Base-by-base conservation (phyloP, 352 stramenopile genomes). In the Phytopythium mirpurense region DNA sequence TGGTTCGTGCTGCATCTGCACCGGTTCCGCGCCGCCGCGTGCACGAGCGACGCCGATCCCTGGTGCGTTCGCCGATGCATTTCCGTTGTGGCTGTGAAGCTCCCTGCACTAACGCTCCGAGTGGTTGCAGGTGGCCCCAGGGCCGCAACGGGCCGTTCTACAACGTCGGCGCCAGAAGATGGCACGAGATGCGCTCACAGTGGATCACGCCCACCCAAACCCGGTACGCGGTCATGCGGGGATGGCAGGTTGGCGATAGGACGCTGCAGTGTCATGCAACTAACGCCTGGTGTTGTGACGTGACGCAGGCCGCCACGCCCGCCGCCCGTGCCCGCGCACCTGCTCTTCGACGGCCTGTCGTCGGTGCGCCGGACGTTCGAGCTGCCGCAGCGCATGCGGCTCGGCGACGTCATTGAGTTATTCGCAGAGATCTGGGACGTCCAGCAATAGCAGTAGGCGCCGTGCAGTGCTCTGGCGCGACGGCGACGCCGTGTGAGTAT, bases 371-470 rank as follows among this genome's bases (percentile, higher is more conserved):
- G 85, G 54, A 95, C 85, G 27, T 95, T 87, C 56, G 85, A 95
- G 38, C 58, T 95, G 49, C 85, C 85, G 29, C 85, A 95, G 27
- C 83, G 78, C 55, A 95, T 93, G 85, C 70, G 72, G 23, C 65
- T 95, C 5, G 77, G 70, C 21, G 85, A 95, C 60, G 70, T 95
- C 44, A 87, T 95, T 58, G 82, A 89, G 60, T 60, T 95, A 40
- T 93, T 93, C 62, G 78, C 85, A 31, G 85, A 95, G 65, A 90
- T 95, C 51, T 95, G 85, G 85, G 85, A 95, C 32, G 80, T 93
- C 48, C 84, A 95, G 63, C 80, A 93, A 62, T 78, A 78, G 65
- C 54, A 56, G 37, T 50, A 43, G 46, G 19, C 47, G 45, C 45
- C 21, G 29, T 6, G 31, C 24, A n/a, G 31, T 46, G 40, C 11